Evolutionary conservation across 106 monocot genomes (phyloP), one percentile per base, ranked within the genome.

Genomic region (Allium sativum): DNA sequence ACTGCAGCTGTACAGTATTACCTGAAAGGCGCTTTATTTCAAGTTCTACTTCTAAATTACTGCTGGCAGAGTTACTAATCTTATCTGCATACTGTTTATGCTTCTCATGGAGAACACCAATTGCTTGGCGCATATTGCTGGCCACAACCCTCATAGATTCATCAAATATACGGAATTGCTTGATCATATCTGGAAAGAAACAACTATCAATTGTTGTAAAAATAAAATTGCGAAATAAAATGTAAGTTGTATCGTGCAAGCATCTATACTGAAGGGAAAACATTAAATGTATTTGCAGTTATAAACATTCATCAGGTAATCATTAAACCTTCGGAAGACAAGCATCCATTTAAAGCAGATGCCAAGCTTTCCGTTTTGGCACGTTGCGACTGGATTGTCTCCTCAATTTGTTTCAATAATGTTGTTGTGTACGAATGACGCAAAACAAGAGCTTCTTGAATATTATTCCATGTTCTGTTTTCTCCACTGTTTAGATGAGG

Each of bases 11-110:
- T 14, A 7, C 17, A 46, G 19, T 1, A 16, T 70, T 70, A 98
- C 96, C 91, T 88, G 87, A 91, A 66, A 98, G 84, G 17, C 69
- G 71, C 59, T 88, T 82, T 61, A 91, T 80, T 65, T 82, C 87
- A 48, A 78, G 76, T 58, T 84, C 74, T 55, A 82, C 84, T 56
- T 58, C 82, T 40, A 75, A 69, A 82, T 78, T 63, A 13, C 62
- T 73, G 12, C 69, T 78, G 42, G 61, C 52, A 55, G 82, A 82
- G 61, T 58, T 20, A 54, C 68, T 72, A 61, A 91, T 82, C 57
- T 91, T 87, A 71, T 84, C 73, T 21, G 74, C 50, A 70, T 77
- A 91, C 44, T 68, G 66, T 54, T 68, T 75, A 78, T 91, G 84
- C 69, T 82, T 87, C 66, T 63, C 40, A 65, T 80, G 77, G 51